Evolutionary conservation across 768 basidiomycete genomes (phyloP), one percentile per base, ranked within the genome.

Genomic region (Suillus placidus): DNA sequence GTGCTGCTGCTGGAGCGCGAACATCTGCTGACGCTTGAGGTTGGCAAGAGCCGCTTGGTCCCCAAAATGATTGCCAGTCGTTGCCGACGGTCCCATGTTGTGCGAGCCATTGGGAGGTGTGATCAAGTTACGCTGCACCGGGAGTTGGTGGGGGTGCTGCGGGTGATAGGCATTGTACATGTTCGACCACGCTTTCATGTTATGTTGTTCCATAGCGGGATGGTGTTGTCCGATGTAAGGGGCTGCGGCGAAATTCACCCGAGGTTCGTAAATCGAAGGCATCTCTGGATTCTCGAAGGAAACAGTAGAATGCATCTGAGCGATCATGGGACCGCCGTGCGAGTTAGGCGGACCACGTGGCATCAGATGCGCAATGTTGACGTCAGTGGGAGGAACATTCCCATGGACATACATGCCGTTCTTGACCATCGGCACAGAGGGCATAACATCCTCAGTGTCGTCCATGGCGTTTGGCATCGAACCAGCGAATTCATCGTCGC

Each of bases 201-300:
- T 66, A 1, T 75, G 75, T 35, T 68, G 76, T 60, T 61, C 68
- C 9, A 71, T 58, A 40, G 26, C 32, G 26, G 18, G 40, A 16
- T 60, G 57, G 57, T 74, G 72, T 40, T 75, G 71, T 37, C 70
- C 64, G 4, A 68, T 65, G 37, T 74, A 73, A 26, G 67, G 18
- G 42, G 67, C 51, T 51, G 69, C 66, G 23, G 67, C 37, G 62
- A 70, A 81, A 54, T 80, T 78, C 37, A 73, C 66, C 63, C 79
- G 76, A n/a, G 81, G 76, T 62, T 83, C 82, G 65, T 83, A 83
- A 37, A 80, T 68, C 14, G 78, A 70, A 61, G 82, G 73, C 79
- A 85, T 82, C 2, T 81, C 81, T 3, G 86, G 85, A 65, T 86
- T 86, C 71, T 87, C 86, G 63, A 79, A 86, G 4, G 82, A 82